Evolutionary conservation across 306 rosid species (phyloP).

Genomic region (Medicago arabica): DNA sequence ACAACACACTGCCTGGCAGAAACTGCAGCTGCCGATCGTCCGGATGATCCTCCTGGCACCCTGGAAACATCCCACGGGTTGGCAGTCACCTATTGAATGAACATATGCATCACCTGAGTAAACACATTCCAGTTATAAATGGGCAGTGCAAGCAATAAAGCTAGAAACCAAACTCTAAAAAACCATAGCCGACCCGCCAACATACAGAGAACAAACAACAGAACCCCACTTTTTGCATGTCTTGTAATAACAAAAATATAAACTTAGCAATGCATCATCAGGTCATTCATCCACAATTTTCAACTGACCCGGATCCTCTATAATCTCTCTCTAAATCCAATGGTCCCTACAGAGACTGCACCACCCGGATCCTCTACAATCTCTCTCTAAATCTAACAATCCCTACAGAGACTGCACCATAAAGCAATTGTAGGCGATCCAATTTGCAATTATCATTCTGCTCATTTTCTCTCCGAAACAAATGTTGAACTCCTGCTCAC

Average conservation of each 20-base stretch:
- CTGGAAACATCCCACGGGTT: constrained; percentile 95
- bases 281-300: not conserved
- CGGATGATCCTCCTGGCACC: constrained; percentile 98
- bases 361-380: not conserved
- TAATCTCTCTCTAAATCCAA: not conserved
- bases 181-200: constrained; percentile 13
- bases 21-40: constrained; percentile 98
- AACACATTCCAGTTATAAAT: constrained; percentile 77
- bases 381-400: not conserved
- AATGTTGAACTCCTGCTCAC: constrained; percentile 5
- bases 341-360: no score
- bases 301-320: not conserved
- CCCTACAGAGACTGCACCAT: not conserved
- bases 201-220: not conserved
- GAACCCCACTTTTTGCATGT: not conserved
- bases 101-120: constrained; percentile 88
- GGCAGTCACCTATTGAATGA: constrained; percentile 93
- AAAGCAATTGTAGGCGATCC: not conserved
- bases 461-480: constrained; percentile 20
- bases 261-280: not conserved
- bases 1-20: constrained; percentile 95
- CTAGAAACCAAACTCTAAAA: constrained; percentile 29
- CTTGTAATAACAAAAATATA: not conserved
- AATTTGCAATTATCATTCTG: not conserved
- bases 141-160: constrained; percentile 29